Conservation (phyloP, 495 filamentous ascomycete genomes). For the Pseudoneurospora amorphoporcata region DNA sequence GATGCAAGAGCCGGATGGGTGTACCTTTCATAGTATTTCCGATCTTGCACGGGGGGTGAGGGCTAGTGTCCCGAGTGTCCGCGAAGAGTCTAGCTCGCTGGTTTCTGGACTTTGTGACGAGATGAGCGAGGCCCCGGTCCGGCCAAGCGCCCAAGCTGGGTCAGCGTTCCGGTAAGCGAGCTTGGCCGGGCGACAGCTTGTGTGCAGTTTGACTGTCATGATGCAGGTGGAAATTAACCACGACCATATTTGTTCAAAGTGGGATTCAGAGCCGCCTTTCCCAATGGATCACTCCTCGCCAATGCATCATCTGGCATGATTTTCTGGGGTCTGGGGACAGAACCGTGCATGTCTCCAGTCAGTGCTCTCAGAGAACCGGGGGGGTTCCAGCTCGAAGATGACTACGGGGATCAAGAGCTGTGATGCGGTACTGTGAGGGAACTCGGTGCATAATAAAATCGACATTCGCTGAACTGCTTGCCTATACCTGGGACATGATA, state of each 20-base stretch:
- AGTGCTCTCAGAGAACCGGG: background rate
- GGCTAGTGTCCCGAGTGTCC: background rate
- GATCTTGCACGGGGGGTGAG: background rate
- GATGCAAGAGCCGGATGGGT: constrained; percentile 2
- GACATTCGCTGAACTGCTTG: background rate
- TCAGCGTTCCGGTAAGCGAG: background rate
- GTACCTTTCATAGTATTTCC: constrained; percentile 12
- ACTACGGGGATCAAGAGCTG: background rate
- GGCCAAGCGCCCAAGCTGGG: background rate
- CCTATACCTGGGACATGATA: background rate
- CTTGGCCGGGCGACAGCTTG: background rate
- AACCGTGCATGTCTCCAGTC: background rate
- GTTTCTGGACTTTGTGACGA: background rate
- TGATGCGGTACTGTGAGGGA: background rate
- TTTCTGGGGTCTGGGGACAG: background rate
- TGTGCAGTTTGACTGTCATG: background rate
- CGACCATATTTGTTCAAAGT: background rate
- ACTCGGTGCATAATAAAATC: background rate
- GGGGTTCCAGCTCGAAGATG: background rate
- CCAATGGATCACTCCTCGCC: background rate
- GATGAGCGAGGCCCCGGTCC: background rate
- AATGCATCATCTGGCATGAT: background rate
- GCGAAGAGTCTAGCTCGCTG: background rate
- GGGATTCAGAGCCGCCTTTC: background rate
- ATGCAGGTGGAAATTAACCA: background rate